phyloP scores from a whole-genome alignment of 805 yeast species.

The Ogataea siamensis region DNA sequence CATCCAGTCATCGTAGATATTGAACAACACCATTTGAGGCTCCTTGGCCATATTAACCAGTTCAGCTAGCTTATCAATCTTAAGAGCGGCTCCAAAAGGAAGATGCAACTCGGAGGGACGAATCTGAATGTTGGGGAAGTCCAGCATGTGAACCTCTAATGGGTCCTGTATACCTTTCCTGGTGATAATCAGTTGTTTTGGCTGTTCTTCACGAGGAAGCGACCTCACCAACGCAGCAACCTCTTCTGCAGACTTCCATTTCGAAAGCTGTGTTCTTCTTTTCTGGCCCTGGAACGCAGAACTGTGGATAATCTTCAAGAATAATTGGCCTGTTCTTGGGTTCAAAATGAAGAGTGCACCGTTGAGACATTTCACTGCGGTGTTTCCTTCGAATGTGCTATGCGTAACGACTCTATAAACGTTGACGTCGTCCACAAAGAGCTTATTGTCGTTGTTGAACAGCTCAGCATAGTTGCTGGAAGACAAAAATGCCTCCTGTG shows the following conservation, averaged over 20 bases:
- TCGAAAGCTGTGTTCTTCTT: constrained; percentile 86
- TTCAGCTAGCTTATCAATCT: constrained; percentile 75
- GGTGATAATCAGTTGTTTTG: constrained; percentile 86
- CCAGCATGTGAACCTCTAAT: constrained; percentile 93
- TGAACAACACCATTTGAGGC: constrained; percentile 88
- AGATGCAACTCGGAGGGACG: constrained; percentile 85
- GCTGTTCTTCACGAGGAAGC: constrained; percentile 90
- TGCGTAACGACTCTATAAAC: constrained; percentile 93
- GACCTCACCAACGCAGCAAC: constrained; percentile 89
- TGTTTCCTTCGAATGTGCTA: constrained; percentile 87
- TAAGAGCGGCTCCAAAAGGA: constrained; percentile 86
- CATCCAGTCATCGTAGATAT: constrained; percentile 94
- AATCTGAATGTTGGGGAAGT: constrained; percentile 88
- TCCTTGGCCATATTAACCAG: constrained; percentile 83
- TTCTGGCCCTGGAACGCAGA: constrained; percentile 98
- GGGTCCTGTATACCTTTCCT: constrained; percentile 93
- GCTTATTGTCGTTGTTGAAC: constrained; percentile 77
- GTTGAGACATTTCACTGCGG: constrained; percentile 88
- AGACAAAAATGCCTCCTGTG: constrained; percentile 86
- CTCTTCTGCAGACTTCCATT: constrained; percentile 98
- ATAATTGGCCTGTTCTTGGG: constrained; percentile 88
- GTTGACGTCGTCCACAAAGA: constrained; percentile 90
- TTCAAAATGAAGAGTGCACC: constrained; percentile 90
- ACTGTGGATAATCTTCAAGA: constrained; percentile 85
- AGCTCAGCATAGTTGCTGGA: constrained; percentile 88